Evolutionary conservation across 257 asterid genomes (phyloP).

Genomic region (Cinchona pubescens): DNA sequence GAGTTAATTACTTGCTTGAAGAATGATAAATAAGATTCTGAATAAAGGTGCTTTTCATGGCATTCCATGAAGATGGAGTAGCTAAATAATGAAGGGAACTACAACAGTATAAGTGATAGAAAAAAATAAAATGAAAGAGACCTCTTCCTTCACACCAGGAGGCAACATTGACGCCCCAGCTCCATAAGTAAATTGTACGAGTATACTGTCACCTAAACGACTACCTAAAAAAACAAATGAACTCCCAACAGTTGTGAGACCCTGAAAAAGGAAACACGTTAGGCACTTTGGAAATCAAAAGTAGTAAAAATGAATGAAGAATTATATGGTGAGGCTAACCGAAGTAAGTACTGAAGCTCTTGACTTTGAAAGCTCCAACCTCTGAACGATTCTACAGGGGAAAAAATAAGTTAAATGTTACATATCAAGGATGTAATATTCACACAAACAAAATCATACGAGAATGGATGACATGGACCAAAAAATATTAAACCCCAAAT

Average conservation of each 20-base stretch:
- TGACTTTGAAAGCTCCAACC: constrained; percentile 89
- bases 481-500: not conserved
- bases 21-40: not conserved
- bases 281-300: constrained; percentile 10
- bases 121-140: constrained; percentile 23
- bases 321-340: constrained; percentile 48
- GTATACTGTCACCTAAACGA: constrained; percentile 96
- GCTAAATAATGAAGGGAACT: not conserved
- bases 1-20: constrained; percentile 4
- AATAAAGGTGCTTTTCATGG: not conserved
- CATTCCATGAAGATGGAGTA: not conserved
- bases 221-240: constrained; percentile 91
- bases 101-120: not conserved
- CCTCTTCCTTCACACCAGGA: constrained; percentile 91
- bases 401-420: not conserved
- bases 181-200: constrained; percentile 83
- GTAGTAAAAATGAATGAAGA: constrained; percentile 14
- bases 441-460: no score
- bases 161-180: constrained; percentile 53
- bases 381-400: constrained; percentile 78
- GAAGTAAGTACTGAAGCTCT: constrained; percentile 97
- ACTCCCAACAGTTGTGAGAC: constrained; percentile 78
- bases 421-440: no score
- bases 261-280: constrained; percentile 51
- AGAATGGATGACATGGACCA: not conserved